Base-by-base conservation (phyloP, 1,284 basidiomycete genomes). In the Austroboletus novae-zelandiae region DNA sequence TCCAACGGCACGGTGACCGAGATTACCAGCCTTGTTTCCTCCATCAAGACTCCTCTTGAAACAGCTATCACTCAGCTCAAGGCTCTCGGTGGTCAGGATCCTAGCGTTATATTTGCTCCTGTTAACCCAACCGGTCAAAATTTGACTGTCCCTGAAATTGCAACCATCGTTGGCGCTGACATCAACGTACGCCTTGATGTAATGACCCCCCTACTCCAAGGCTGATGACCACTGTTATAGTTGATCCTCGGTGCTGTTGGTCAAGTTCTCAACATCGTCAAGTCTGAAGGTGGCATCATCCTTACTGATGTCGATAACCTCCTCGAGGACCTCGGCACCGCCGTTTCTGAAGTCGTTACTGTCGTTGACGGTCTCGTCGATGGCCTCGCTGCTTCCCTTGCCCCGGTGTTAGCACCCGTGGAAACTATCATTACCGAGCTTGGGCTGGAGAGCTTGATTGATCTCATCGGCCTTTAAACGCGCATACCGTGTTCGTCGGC, bases 241-340 rank as follows among this genome's bases (percentile, higher is more conserved):
- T 44, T 72, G 25, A 54, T 76, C 45, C 66, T 76, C 57, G 52
- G 41, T n/a, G 73, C 72, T 18, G 54, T 74, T 55, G 44, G 44
- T 1, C 3, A 17, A 3, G 32, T 56, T 18, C 18, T 56, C 9
- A 5, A 27, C 4, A 9, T 37, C 5, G 6, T 6, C 29, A 15
- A 37, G 2, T 11, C 15, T 11, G 2, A 34, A 3, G 36, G 23
- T 40, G 48, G 53, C 17, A 58, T 59, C 18, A 56, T 67, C 40
- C 48, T 55, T 6, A 29, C 35, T 9, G 61, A 61, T 15, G 51
- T 74, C 40, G 40, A 57, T n/a, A 43, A 51, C 10, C 34, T 68
- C 14, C 57, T 75, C 40, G 48, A 43, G 20, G 56, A 46, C n/a
- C 64, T 77, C 32, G 64, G 58, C 35, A 27, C 29, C 43, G 45